These are phyloP conservation scores for Zasmidium citrigriseum DNA, from an alignment of 2,329 filamentous ascomycete genomes.

Conservation along the genomic window DNA sequence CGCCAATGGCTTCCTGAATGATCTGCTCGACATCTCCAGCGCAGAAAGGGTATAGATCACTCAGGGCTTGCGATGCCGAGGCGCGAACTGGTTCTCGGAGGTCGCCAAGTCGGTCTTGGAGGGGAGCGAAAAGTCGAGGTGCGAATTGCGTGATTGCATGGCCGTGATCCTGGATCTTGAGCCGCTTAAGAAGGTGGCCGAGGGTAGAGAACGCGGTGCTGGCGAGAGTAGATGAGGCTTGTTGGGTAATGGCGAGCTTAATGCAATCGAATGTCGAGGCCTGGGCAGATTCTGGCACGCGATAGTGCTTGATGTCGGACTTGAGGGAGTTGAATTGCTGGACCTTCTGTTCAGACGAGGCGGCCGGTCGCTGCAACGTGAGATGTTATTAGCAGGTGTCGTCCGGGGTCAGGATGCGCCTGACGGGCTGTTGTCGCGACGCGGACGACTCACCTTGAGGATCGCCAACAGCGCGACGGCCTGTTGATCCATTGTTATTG, in stretches of 20 bases:
- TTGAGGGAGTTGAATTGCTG: constrained; percentile 73
- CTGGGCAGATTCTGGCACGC: constrained; percentile 75
- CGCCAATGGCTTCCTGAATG: constrained; percentile 74
- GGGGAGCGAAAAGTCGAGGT: constrained; percentile 68
- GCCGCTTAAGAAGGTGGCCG: constrained; percentile 81
- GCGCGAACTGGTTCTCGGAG: constrained; percentile 80
- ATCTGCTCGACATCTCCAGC: constrained; percentile 75
- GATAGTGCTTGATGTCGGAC: constrained; percentile 87
- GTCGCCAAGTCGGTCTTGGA: constrained; percentile 85
- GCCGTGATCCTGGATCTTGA: constrained; percentile 79
- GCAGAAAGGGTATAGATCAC: constrained; percentile 72
- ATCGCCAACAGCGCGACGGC: constrained; percentile 55
- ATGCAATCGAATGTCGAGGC: constrained; percentile 79
- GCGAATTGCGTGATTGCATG: constrained; percentile 67
- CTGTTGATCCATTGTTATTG: constrained; percentile 56
- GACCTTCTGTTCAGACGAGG: constrained; percentile 69
- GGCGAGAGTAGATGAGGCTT: constrained; percentile 71
- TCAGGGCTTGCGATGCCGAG: constrained; percentile 72
- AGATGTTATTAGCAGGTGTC: not conserved
- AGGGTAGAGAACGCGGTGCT: constrained; percentile 85
- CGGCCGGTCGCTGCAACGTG: constrained; percentile 51
- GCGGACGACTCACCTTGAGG: constrained; percentile 41
- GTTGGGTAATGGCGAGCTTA: constrained; percentile 71
- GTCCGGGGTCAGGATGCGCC: not conserved
- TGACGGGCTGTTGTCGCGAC: not conserved